phyloP scores from a whole-genome alignment of 2,329 filamentous ascomycete species.

The Claviceps sp. region DNA sequence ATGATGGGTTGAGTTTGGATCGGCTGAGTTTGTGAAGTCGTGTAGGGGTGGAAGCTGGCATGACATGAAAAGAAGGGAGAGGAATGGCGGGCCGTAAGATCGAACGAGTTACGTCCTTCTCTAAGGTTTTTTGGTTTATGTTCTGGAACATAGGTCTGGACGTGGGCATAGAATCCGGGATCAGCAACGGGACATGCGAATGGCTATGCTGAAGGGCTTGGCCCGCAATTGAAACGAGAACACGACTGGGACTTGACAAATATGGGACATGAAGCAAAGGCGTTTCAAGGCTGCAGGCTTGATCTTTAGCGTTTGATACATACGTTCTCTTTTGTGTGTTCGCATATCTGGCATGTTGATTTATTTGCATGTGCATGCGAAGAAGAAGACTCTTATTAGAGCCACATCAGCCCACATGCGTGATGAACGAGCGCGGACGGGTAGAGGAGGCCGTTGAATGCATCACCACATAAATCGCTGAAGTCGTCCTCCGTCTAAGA shows the following conservation, averaged over 20 bases:
- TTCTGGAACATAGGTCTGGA: background rate
- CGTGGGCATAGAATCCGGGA: background rate
- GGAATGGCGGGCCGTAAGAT: background rate
- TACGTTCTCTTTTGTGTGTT: background rate
- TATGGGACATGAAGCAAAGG: background rate
- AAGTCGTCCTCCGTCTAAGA: conserved; percentile 40
- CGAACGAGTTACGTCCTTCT: too few relatives aligned
- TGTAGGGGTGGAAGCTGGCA: background rate
- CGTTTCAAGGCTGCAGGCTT: conserved; percentile 1
- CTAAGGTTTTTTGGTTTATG: background rate
- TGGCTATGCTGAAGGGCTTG: background rate
- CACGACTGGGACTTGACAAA: background rate
- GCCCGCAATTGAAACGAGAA: background rate
- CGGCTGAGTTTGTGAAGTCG: conserved; percentile 52
- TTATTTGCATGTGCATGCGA: too few relatives aligned
- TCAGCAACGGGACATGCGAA: background rate
- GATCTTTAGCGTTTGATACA: background rate
- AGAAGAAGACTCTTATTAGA: too few relatives aligned
- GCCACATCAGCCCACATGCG: too few relatives aligned
- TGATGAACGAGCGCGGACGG: too few relatives aligned
- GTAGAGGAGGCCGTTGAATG: too few relatives aligned
- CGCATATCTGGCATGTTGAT: too few relatives aligned
- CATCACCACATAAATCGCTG: conserved; percentile 75
- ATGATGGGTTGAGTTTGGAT: conserved; percentile 62
- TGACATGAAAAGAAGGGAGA: background rate